Percentiles rank a stretch among this genome's conserved stretches.
phyloP scores from a whole-genome alignment of 768 basidiomycete species.

The Gymnopilus junonius region DNA sequence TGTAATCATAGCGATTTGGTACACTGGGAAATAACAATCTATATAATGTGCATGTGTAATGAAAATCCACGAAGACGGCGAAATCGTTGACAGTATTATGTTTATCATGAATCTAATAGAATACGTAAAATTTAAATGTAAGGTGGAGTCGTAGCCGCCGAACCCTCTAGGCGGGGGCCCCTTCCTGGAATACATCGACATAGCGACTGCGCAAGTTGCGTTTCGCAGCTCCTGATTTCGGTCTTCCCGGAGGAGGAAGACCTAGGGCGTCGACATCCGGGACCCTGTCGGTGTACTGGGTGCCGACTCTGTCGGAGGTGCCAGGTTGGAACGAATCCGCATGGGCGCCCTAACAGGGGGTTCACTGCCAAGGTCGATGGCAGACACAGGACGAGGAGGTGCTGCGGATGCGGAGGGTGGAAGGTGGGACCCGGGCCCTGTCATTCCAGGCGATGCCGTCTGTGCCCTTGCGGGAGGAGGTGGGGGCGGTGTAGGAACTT shows the following conservation, averaged over 20 bases:
- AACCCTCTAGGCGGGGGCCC: conserved; percentile 25
- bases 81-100: conserved; percentile 1
- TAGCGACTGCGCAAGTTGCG: conserved; percentile 83
- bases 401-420: conserved; percentile 23
- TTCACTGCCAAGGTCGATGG: conserved; percentile 60
- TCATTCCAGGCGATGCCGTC: conserved; percentile 79
- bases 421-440: conserved; percentile 34
- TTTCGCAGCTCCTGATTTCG: conserved; percentile 69
- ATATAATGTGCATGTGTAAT: conserved; percentile 3
- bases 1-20: conserved; percentile 41
- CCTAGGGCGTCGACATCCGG: conserved; percentile 48
- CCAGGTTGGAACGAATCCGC: conserved; percentile 70
- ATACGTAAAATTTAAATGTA: conserved; percentile 18
- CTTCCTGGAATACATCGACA: conserved; percentile 84
- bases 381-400: conserved; percentile 65
- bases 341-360: conserved; percentile 54
- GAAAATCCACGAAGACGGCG: background rate
- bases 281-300: conserved; percentile 52
- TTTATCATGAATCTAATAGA: conserved; percentile 17
- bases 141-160: conserved; percentile 6
- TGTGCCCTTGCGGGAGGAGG: conserved; percentile 91
- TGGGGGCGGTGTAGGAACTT: conserved; percentile 61
- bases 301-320: conserved; percentile 54
- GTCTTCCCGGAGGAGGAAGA: conserved; percentile 55
- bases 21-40: background rate